Percentiles rank a stretch among this genome's conserved stretches.
These are phyloP conservation scores for Geosmithia flava DNA, from an alignment of 2,329 filamentous ascomycete genomes.

Conservation along the genomic window DNA sequence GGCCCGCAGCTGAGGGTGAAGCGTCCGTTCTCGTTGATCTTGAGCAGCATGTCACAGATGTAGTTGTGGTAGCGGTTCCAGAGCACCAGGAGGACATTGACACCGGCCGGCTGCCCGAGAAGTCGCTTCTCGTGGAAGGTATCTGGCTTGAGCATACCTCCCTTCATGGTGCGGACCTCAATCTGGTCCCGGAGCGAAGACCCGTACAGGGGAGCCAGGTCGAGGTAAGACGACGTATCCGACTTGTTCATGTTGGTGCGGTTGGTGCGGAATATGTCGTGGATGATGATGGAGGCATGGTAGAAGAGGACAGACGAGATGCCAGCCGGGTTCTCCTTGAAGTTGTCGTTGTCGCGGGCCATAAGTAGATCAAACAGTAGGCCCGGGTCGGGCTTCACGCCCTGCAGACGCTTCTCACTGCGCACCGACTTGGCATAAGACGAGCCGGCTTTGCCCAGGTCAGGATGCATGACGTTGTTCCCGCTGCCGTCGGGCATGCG, in stretches of 20 bases:
- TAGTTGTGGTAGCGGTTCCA: constrained; percentile 63
- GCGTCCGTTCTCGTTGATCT: constrained; percentile 55
- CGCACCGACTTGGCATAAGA: constrained; percentile 58
- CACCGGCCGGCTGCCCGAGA: constrained; percentile 54
- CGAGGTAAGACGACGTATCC: constrained; percentile 62
- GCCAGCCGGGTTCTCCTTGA: constrained; percentile 55
- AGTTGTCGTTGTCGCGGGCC: constrained; percentile 36
- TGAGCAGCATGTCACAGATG: constrained; percentile 45
- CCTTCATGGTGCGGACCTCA: constrained; percentile 47
- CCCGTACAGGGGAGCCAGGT: constrained; percentile 62
- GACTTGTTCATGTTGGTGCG: constrained; percentile 50
- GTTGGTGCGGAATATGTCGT: constrained; percentile 27
- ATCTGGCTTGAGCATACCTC: constrained; percentile 60
- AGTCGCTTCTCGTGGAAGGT: constrained; percentile 55
- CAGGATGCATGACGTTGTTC: constrained; percentile 49
- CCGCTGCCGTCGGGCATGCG: constrained; percentile 24
- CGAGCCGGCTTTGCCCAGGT: constrained; percentile 52
- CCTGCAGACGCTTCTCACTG: constrained; percentile 41
- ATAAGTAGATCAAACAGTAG: constrained; percentile 57
- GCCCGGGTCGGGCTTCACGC: constrained; percentile 50
- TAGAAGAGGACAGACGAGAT: constrained; percentile 69
- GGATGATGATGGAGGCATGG: constrained; percentile 49
- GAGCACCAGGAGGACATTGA: constrained; percentile 55
- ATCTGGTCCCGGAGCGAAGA: constrained; percentile 51
- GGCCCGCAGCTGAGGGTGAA: constrained; percentile 32